Evolutionary conservation across 495 filamentous ascomycete genomes (phyloP).

Genomic region (Hyaloscypha variabilis): DNA sequence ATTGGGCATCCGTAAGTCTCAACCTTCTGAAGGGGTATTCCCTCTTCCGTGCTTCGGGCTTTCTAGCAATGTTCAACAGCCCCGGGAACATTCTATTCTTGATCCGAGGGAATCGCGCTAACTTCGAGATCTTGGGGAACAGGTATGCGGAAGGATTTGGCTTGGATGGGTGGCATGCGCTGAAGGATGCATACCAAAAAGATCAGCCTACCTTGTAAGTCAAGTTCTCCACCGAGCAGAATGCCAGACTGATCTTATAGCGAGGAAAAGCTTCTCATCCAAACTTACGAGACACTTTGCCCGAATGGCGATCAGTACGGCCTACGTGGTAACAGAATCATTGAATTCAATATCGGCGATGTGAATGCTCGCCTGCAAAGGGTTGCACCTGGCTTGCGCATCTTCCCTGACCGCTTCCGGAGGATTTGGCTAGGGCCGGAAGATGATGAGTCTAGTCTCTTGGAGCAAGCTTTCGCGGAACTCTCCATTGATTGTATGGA

Average conservation of each 20-base stretch:
- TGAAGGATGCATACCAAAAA: background rate
- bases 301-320: background rate
- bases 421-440: background rate
- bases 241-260: background rate
- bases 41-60: too few relatives aligned
- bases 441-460: background rate
- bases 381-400: background rate
- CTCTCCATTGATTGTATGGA: background rate
- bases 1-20: background rate
- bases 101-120: too few relatives aligned
- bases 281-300: background rate
- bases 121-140: too few relatives aligned
- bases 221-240: background rate
- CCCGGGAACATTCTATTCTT: too few relatives aligned
- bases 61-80: too few relatives aligned
- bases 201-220: background rate
- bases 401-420: background rate
- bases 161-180: background rate
- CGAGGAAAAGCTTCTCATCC: background rate
- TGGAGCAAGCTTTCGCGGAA: background rate
- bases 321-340: background rate
- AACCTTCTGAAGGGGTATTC: too few relatives aligned
- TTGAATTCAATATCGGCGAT: background rate
- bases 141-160: background rate
- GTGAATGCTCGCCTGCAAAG: background rate